phyloP scores from a whole-genome alignment of 306 rosid genomes.

The Cyclanthera cordifolia region DNA sequence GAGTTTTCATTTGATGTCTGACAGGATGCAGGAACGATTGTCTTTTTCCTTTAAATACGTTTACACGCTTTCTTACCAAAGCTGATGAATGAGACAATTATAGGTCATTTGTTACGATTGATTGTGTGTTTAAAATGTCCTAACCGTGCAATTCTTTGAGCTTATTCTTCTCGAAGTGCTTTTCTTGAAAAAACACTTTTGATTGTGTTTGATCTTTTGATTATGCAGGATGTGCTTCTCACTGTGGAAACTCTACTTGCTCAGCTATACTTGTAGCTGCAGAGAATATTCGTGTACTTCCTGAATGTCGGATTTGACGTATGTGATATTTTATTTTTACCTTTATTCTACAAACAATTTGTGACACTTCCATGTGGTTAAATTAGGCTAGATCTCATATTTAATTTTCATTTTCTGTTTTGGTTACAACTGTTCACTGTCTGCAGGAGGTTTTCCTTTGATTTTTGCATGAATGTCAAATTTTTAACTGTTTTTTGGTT shows the following conservation, averaged over 20 bases:
- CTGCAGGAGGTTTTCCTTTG: background rate
- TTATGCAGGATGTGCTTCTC: conserved; percentile 9
- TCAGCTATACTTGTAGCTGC: background rate
- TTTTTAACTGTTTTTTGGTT: background rate
- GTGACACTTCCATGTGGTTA: background rate
- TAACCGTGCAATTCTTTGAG: background rate
- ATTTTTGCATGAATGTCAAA: background rate
- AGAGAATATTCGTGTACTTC: background rate
- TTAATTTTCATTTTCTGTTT: background rate
- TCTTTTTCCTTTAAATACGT: background rate
- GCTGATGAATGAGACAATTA: background rate
- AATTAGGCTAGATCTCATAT: background rate
- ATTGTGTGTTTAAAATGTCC: background rate
- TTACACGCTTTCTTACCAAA: background rate
- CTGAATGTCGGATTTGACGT: background rate
- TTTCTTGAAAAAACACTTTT: background rate
- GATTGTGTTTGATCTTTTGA: background rate
- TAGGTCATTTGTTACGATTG: background rate
- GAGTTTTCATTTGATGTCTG: background rate
- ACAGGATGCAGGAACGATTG: background rate
- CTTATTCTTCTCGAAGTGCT: background rate
- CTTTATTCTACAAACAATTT: background rate
- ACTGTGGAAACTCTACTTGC: conserved; percentile 1
- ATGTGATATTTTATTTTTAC: conserved; percentile 5
- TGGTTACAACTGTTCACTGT: background rate